phyloP scores from a whole-genome alignment of 129 eudicot species.

The Flaveria ramosissima region DNA sequence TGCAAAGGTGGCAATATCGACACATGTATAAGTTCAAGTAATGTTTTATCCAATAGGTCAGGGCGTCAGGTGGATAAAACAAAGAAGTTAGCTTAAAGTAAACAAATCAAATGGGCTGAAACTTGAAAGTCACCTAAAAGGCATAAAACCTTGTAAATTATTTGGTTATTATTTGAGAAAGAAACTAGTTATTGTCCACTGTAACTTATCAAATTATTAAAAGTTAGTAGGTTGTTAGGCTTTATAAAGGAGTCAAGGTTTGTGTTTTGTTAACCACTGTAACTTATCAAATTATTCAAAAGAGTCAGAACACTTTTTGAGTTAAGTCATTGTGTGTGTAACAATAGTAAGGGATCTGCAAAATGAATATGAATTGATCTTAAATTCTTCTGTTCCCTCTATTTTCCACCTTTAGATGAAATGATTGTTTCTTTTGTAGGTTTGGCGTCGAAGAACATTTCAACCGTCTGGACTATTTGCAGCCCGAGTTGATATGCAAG shows the following conservation, averaged over 20 bases:
- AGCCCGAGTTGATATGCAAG: constrained; percentile 97
- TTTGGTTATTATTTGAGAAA: not conserved
- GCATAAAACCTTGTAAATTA: not conserved
- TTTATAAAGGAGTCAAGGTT: no score
- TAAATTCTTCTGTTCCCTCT: no score
- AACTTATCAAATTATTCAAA: no score
- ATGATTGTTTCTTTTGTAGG: constrained; percentile 47
- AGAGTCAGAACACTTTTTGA: no score
- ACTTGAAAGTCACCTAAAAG: not conserved
- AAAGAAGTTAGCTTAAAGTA: not conserved
- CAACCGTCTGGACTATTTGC: constrained; percentile 97
- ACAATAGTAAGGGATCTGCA: no score
- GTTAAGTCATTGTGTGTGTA: no score
- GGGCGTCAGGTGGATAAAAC: not conserved
- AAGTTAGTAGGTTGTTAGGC: no score
- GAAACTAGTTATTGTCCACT: not conserved
- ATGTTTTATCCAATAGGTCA: not conserved
- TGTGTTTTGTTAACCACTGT: no score
- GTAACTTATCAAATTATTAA: no score
- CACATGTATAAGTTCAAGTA: not conserved
- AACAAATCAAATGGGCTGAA: not conserved
- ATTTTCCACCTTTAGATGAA: not conserved
- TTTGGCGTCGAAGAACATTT: constrained; percentile 97
- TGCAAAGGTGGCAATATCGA: constrained; percentile 4
- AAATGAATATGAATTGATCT: no score